These are phyloP conservation scores for Phialophora tarda DNA, from an alignment of 2,329 filamentous ascomycete species.

Conservation along the genomic window DNA sequence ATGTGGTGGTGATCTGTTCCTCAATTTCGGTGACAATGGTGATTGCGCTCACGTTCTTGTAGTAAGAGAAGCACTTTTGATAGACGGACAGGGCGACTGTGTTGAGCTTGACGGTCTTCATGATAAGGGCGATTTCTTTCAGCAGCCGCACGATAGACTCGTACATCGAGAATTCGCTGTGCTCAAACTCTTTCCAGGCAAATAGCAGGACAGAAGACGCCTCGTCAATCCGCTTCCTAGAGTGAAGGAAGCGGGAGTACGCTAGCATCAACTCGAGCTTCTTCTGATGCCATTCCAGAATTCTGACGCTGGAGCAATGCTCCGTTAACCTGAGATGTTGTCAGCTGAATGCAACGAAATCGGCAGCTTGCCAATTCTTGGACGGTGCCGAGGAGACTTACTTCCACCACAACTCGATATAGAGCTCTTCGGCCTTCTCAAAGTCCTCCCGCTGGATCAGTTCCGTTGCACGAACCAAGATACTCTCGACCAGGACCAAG, in stretches of 20 bases:
- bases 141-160: slow-evolving; percentile 49
- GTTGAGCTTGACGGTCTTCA: slow-evolving; percentile 55
- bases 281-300: slow-evolving; percentile 55
- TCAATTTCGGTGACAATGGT: slow-evolving; percentile 51
- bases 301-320: slow-evolving; percentile 51
- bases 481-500: slow-evolving; percentile 16
- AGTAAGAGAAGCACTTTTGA: slow-evolving; percentile 46
- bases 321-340: slow-evolving; percentile 45
- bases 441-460: slow-evolving; percentile 27
- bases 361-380: background rate
- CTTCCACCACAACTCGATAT: slow-evolving; percentile 60
- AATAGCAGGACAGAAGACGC: slow-evolving; percentile 54
- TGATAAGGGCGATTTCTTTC: slow-evolving; percentile 51
- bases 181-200: slow-evolving; percentile 58
- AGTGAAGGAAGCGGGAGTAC: slow-evolving; percentile 56
- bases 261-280: slow-evolving; percentile 55
- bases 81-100: slow-evolving; percentile 55
- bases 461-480: slow-evolving; percentile 20
- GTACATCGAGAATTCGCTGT: slow-evolving; percentile 49
- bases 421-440: slow-evolving; percentile 40
- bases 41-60: slow-evolving; percentile 43
- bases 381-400: background rate
- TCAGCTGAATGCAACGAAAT: background rate
- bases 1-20: slow-evolving; percentile 51
- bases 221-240: slow-evolving; percentile 53